Percentiles rank a stretch among this genome's conserved stretches.
These are phyloP conservation scores for Saturnispora hagleri DNA, from an alignment of 805 yeast species.

Conservation along the genomic window DNA sequence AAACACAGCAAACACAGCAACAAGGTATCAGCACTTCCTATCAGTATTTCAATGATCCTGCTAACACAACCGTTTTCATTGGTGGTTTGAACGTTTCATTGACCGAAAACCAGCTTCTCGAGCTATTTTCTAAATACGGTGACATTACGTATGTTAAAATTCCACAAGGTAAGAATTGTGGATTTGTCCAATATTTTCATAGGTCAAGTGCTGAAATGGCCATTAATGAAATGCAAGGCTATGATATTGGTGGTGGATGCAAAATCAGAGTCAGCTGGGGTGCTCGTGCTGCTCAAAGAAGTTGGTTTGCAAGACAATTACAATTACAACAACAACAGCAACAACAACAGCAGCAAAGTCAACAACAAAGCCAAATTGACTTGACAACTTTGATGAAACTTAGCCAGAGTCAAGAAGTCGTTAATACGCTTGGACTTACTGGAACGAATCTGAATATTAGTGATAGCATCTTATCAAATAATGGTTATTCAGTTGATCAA, in stretches of 20 bases:
- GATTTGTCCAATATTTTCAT: slow-evolving; percentile 74
- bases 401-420: slow-evolving; percentile 14
- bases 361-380: slow-evolving; percentile 10
- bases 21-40: slow-evolving; percentile 29
- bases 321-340: slow-evolving; percentile 23
- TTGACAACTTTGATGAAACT: slow-evolving; percentile 10
- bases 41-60: slow-evolving; percentile 64
- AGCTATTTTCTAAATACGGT: slow-evolving; percentile 61
- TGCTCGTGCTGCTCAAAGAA: slow-evolving; percentile 39
- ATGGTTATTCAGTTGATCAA: slow-evolving; percentile 14
- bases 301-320: slow-evolving; percentile 28
- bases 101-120: slow-evolving; percentile 52
- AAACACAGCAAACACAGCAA: slow-evolving; percentile 5
- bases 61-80: slow-evolving; percentile 67
- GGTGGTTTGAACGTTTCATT: slow-evolving; percentile 59
- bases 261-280: slow-evolving; percentile 88
- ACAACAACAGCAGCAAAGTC: slow-evolving; percentile 20
- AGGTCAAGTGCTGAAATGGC: slow-evolving; percentile 81
- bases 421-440: slow-evolving; percentile 19
- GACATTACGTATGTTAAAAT: slow-evolving; percentile 68
- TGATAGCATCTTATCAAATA: slow-evolving; percentile 15
- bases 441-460: slow-evolving; percentile 18
- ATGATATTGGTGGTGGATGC: slow-evolving; percentile 67
- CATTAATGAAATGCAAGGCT: slow-evolving; percentile 81
- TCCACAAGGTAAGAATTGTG: slow-evolving; percentile 71